These are phyloP conservation scores for Lactarius sanguifluus DNA, from an alignment of 768 basidiomycete species.

Conservation along the genomic window DNA sequence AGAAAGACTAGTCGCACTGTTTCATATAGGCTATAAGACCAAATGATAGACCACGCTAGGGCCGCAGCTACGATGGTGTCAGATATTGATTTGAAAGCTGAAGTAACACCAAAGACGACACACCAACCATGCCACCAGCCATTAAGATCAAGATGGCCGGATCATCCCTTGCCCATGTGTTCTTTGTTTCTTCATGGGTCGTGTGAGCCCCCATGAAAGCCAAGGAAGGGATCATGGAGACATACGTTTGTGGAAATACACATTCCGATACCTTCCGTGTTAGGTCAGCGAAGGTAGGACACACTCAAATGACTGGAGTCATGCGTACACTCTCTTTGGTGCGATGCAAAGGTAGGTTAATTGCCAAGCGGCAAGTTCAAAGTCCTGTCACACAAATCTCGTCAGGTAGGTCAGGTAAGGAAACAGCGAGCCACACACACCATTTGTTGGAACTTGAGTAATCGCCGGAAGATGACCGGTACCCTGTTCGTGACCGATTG, in stretches of 20 bases:
- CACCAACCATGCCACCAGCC: slow-evolving; percentile 72
- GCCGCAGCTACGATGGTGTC: slow-evolving; percentile 59
- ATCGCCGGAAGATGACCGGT: slow-evolving; percentile 75
- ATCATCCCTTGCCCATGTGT: slow-evolving; percentile 97
- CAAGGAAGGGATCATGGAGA: slow-evolving; percentile 14
- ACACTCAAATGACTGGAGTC: slow-evolving; percentile 24
- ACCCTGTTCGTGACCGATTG: slow-evolving; percentile 52
- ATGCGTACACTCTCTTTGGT: slow-evolving; percentile 81
- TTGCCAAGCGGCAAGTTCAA: slow-evolving; percentile 96
- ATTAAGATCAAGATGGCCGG: slow-evolving; percentile 92
- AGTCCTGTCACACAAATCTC: slow-evolving; percentile 60
- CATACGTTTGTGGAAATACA: slow-evolving; percentile 96
- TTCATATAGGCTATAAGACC: slow-evolving; percentile 58
- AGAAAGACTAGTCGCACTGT: slow-evolving; percentile 65
- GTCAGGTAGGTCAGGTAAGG: slow-evolving; percentile 1
- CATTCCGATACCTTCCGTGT: slow-evolving; percentile 77
- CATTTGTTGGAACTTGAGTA: slow-evolving; percentile 87
- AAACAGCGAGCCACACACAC: slow-evolving; percentile 40
- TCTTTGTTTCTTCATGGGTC: slow-evolving; percentile 78
- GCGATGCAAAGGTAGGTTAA: slow-evolving; percentile 91
- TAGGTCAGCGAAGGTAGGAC: slow-evolving; percentile 17
- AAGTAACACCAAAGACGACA: slow-evolving; percentile 29
- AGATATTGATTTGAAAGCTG: not conserved
- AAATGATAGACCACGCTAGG: slow-evolving; percentile 83
- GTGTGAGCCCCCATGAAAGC: slow-evolving; percentile 8